These are phyloP conservation scores for Thielaviopsis populi DNA, from an alignment of 2,329 filamentous ascomycete species.

Conservation along the genomic window DNA sequence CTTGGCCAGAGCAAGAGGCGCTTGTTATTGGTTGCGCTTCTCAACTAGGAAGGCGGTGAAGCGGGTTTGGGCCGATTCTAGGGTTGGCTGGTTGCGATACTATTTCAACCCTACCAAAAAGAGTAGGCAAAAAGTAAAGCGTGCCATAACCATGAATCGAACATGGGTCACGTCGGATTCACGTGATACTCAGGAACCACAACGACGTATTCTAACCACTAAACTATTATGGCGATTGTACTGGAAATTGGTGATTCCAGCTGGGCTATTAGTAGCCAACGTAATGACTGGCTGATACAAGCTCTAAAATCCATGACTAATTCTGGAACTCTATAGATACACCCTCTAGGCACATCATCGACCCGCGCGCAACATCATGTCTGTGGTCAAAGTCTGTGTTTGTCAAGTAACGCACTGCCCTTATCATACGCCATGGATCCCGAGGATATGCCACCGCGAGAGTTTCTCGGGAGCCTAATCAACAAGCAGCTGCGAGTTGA, in stretches of 20 bases:
- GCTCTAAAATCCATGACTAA: background rate
- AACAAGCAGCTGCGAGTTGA: conserved; percentile 67
- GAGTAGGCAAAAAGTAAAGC: background rate
- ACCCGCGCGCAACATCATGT: background rate
- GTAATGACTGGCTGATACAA: fast-evolving
- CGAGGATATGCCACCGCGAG: background rate
- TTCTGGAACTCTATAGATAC: background rate
- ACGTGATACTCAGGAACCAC: conserved; percentile 1
- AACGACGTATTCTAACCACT: conserved; percentile 17
- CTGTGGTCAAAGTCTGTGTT: background rate
- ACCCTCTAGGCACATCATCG: background rate
- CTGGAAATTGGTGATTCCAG: background rate
- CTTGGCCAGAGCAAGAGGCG: too few relatives aligned
- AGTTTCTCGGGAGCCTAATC: conserved; percentile 34
- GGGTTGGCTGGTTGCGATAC: too few relatives aligned
- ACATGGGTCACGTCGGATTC: conserved; percentile 16
- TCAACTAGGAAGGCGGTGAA: too few relatives aligned
- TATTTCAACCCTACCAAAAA: too few relatives aligned
- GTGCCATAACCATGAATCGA: conserved; percentile 18
- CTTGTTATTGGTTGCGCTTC: too few relatives aligned
- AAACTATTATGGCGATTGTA: conserved; percentile 15
- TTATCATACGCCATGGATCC: background rate
- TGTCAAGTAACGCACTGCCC: background rate
- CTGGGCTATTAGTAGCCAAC: background rate
- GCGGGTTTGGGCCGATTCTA: too few relatives aligned